Percentiles rank a stretch among this genome's conserved stretches.
Conservation (phyloP, 257 asterid species). For the Parsonsia alboflavescens region DNA sequence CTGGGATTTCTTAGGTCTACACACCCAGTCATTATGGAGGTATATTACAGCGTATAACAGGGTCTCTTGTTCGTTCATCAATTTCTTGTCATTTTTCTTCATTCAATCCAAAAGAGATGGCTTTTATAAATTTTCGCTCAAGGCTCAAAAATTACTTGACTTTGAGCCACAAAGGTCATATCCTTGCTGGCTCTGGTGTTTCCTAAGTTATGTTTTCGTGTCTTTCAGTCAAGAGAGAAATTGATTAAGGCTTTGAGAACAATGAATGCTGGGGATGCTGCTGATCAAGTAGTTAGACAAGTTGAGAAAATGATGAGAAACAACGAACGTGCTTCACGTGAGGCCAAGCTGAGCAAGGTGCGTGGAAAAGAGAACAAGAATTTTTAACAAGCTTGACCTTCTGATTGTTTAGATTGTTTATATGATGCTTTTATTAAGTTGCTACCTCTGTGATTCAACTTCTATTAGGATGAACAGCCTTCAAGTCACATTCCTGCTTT, state of each 20-base stretch:
- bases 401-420: not conserved
- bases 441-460: not conserved
- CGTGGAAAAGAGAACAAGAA: constrained; percentile 5
- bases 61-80: constrained; percentile 17
- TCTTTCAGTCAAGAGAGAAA: constrained; percentile 74
- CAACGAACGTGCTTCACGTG: constrained; percentile 80
- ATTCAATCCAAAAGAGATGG: not conserved
- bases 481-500: constrained; percentile 41
- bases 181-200: constrained; percentile 12
- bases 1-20: constrained; percentile 90
- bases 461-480: constrained; percentile 66
- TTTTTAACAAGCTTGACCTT: not conserved
- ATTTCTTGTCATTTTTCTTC: not conserved
- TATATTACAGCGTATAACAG: constrained; percentile 15
- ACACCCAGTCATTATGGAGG: constrained; percentile 75
- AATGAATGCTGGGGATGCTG: constrained; percentile 98
- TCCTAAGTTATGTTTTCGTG: constrained; percentile 11
- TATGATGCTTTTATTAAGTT: not conserved
- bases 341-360: constrained; percentile 70
- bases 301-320: constrained; percentile 76
- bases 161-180: constrained; percentile 2
- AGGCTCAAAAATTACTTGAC: not conserved
- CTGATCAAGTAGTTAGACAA: constrained; percentile 91
- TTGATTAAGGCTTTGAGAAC: constrained; percentile 75
- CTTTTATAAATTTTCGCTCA: not conserved